These are phyloP conservation scores for Cladosporium sp. DNA, from an alignment of 2,329 filamentous ascomycete genomes.

Conservation along the genomic window DNA sequence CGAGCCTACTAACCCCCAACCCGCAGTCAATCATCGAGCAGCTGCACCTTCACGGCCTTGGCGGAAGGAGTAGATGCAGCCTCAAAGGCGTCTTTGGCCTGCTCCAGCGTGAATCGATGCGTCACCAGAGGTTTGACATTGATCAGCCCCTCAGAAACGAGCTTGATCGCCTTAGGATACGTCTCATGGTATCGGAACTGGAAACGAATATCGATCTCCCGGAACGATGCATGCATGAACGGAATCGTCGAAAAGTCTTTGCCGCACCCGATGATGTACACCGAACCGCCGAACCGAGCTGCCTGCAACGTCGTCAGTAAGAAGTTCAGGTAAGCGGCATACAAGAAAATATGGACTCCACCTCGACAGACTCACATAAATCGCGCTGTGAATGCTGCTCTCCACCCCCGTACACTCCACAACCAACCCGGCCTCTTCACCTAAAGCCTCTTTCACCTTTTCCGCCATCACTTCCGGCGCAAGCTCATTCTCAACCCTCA, in stretches of 20 bases:
- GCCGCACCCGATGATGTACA: slow-evolving; percentile 36
- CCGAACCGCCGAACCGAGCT: slow-evolving; percentile 32
- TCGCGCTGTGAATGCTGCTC: slow-evolving; percentile 27
- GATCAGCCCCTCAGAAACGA: slow-evolving; percentile 36
- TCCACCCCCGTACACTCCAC: slow-evolving; percentile 35
- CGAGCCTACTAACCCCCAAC: neutral
- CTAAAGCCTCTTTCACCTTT: slow-evolving; percentile 33
- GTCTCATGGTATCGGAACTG: slow-evolving; percentile 38
- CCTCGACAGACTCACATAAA: slow-evolving; percentile 26
- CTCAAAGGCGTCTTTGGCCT: slow-evolving; percentile 34
- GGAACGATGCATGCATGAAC: slow-evolving; percentile 35
- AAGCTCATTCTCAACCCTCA: slow-evolving; percentile 33
- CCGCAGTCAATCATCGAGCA: slow-evolving; percentile 24
- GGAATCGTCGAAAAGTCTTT: slow-evolving; percentile 34
- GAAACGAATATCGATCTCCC: slow-evolving; percentile 37
- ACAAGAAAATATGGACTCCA: neutral
- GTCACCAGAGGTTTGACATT: slow-evolving; percentile 37
- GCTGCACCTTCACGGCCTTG: slow-evolving; percentile 33
- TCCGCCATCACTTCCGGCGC: slow-evolving; percentile 33
- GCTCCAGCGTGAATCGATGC: slow-evolving; percentile 34
- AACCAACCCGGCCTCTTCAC: slow-evolving; percentile 29
- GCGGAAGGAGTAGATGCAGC: slow-evolving; percentile 34
- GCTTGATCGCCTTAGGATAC: slow-evolving; percentile 38
- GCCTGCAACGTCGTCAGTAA: slow-evolving; percentile 18
- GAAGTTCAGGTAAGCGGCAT: neutral